Evolutionary conservation across 768 basidiomycete genomes (phyloP), one percentile per base, ranked within the genome.

Genomic region (Trametes cubensis): DNA sequence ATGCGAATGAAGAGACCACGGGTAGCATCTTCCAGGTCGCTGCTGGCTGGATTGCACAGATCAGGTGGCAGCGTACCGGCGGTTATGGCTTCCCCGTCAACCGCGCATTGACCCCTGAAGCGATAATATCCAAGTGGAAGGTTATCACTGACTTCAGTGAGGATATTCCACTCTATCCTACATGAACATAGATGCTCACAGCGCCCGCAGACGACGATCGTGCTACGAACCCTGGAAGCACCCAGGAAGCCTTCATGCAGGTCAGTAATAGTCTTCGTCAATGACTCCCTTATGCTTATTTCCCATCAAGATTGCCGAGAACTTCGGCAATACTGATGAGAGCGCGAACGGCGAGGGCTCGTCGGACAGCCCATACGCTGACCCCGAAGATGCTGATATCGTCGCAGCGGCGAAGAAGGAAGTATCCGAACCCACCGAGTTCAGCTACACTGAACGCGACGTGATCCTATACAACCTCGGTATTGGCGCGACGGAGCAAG

Each of bases 381-480:
- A 95, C 71, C 76, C 85, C 1, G 90, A 94, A 71, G 96, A 99
- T 72, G 84, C 94, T 1, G 80, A 87, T 48, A 75, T 94, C 57
- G 92, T 98, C 58, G 84, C 78, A 5, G 84, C 93, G 42, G 94
- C 91, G 26, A 98, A 98, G 81, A 83, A 81, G 71, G 74, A 75
- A 20, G 71, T 79, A 1, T 70, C 78, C 0, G 81, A 86, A 6
- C 79, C 85, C 6, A 77, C 81, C 44, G 83, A 85, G 44, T 95
- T 85, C 76, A 80, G 73, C 21, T 99, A 91, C 75, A 86, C 88
- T 8, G 94, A 97, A 79, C 83, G 91, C 28, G 95, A 98, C 71
- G 85, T 98, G 40, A 90, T 97, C 65, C 79, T 98, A 11, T 99
- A 98, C 79, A 98, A 98, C 76, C 80, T 98, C 39, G 95, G 96